Percentiles rank a stretch among this genome's conserved stretches.
These are phyloP conservation scores for Magnusiomyces tetraspermus DNA, from an alignment of 1,139 yeast genomes.

Conservation along the genomic window DNA sequence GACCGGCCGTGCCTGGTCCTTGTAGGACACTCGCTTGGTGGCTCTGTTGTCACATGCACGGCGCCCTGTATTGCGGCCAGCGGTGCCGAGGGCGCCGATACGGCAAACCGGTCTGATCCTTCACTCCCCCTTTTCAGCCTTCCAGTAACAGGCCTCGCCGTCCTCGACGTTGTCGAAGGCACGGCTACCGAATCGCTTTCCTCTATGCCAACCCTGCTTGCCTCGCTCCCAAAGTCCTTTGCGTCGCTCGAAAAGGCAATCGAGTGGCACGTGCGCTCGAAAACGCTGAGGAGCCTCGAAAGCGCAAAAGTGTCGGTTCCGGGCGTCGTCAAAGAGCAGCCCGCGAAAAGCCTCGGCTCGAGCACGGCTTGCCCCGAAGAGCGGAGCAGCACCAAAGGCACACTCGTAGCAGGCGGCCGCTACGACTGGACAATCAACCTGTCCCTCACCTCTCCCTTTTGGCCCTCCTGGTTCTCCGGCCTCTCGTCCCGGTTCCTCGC, in stretches of 20 bases:
- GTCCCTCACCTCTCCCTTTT: constrained; percentile 48
- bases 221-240: constrained; percentile 53
- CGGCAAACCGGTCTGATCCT: background rate
- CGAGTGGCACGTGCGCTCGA: constrained; percentile 65
- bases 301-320: constrained; percentile 79
- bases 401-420: constrained; percentile 21
- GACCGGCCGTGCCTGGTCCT: constrained; percentile 39
- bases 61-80: background rate
- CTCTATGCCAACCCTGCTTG: constrained; percentile 57
- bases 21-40: constrained; percentile 91
- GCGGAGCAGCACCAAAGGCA: constrained; percentile 8
- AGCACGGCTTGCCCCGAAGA: constrained; percentile 2
- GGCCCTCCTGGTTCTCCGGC: constrained; percentile 75
- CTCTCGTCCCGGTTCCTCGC: constrained; percentile 56
- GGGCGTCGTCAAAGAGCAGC: constrained; percentile 36
- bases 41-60: constrained; percentile 60
- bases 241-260: constrained; percentile 48
- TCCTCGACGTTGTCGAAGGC: constrained; percentile 91
- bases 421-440: constrained; percentile 60
- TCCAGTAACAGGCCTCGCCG: constrained; percentile 47
- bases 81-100: background rate
- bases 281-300: constrained; percentile 42
- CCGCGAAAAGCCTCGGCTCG: background rate
- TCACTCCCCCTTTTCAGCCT: constrained; percentile 7
- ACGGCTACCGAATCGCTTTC: constrained; percentile 65